A percentile compares a stretch with the other conserved stretches of the same genome.
phyloP scores from a whole-genome alignment of 2,329 filamentous ascomycete genomes.

The Hypoxylon sp. region DNA sequence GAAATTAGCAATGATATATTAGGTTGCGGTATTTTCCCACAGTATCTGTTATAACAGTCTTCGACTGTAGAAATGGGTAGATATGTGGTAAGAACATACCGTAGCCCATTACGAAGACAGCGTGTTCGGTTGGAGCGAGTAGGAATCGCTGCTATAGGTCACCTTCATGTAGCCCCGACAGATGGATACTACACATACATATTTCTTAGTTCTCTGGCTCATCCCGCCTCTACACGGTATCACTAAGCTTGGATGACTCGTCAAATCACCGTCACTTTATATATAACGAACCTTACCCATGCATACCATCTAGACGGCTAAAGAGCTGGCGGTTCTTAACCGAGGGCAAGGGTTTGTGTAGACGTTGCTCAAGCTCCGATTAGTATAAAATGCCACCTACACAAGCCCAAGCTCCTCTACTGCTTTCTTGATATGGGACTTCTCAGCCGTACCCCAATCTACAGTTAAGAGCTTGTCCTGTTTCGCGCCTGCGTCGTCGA shows the following conservation, averaged over 20 bases:
- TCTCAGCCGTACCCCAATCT: slow-evolving; percentile 69
- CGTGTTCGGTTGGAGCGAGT: not conserved
- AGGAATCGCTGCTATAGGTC: not conserved
- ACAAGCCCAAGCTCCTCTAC: slow-evolving; percentile 58
- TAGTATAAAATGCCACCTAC: slow-evolving; percentile 26
- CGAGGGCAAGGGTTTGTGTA: not conserved
- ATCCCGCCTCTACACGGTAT: not conserved
- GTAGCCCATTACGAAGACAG: not conserved
- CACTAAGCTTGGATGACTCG: not conserved
- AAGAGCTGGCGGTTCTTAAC: not conserved
- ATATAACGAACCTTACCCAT: not conserved
- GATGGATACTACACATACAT: not conserved
- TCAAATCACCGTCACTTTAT: not conserved
- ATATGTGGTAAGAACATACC: too few relatives aligned
- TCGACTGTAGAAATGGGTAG: too few relatives aligned
- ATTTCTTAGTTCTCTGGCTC: not conserved
- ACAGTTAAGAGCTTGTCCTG: slow-evolving; percentile 59
- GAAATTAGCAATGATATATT: too few relatives aligned
- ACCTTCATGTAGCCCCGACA: not conserved
- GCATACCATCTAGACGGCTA: not conserved
- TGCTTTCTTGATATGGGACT: slow-evolving; percentile 57
- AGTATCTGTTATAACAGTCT: too few relatives aligned
- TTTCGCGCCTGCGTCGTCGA: slow-evolving; percentile 42
- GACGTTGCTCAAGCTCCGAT: not conserved
- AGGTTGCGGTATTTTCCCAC: too few relatives aligned